Evolutionary conservation across 768 basidiomycete genomes (phyloP), one percentile per base, ranked within the genome.

Genomic region (Suillus subluteus): DNA sequence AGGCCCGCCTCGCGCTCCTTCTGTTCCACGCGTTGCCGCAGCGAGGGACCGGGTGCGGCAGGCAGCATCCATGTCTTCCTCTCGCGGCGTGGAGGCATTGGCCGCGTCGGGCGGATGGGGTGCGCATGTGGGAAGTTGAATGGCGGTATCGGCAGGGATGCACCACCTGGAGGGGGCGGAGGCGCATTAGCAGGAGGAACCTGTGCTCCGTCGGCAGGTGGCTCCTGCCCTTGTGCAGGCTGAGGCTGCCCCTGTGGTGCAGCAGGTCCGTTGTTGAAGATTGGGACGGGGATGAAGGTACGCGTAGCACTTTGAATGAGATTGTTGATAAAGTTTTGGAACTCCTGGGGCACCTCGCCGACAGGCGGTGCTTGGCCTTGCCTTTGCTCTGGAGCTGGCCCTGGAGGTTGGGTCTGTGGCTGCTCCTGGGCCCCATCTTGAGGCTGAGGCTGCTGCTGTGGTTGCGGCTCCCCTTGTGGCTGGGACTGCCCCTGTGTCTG

Each of bases 11-110:
- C 90, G 26, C 88, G 84, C 75, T 94, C 92, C 64, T 86, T 82
- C 66, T 84, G 83, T 75, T 94, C 92, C 21, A 94, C 81, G 7
- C 88, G 85, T 74, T 93, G 87, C 35, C 92, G 89, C 54, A 93
- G 77, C 7, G 91, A 91, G 41, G 82, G 83, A 0, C 91, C 91
- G 3, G 91, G 91, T 0, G 89, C 79, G 1, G 87, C 77, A 0
- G 91, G 91, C 1, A 83, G 80, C 3, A 80, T 76, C 91, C 91
- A 93, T 35, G 76, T 67, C 62, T 80, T 83, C 62, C 80, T 74
- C 71, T 83, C 83, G 41, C 72, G 73, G 3, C 72, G 76, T 2
- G 75, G 73, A 23, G 72, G 66, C 73, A 74, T 69, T 48, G 73
- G 69, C 8, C 70, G 68, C 1, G 65, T 67, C n/a, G 73, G 70